Percentiles rank a stretch among this genome's conserved stretches.
Conservation (phyloP, 225 moss, liverwort and hornwort genomes). For the Asterella californica region DNA sequence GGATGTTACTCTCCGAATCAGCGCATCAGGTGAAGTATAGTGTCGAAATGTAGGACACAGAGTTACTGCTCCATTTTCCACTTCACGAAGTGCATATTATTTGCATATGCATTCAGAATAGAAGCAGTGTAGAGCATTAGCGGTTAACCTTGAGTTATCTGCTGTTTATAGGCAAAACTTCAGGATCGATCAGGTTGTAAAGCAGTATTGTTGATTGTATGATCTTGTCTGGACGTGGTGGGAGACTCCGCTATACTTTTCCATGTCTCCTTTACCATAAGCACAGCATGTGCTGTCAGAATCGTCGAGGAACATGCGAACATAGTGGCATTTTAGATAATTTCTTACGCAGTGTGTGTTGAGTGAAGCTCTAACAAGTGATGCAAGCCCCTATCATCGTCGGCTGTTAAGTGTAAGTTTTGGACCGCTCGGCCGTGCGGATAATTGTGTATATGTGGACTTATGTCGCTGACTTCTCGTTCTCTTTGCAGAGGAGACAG, state of each 20-base stretch:
- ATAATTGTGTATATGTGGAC: not conserved
- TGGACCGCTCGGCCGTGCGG: not conserved
- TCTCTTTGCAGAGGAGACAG: constrained; percentile 63
- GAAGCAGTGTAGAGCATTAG: not conserved
- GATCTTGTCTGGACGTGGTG: too few relatives aligned
- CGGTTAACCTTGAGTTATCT: too few relatives aligned
- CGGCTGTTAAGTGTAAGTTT: not conserved
- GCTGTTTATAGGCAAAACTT: too few relatives aligned
- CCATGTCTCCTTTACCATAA: too few relatives aligned
- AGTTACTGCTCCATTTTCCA: not conserved
- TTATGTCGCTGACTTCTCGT: constrained; percentile 11
- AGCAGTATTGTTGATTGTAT: too few relatives aligned
- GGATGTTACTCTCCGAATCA: constrained; percentile 77
- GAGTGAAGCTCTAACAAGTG: too few relatives aligned
- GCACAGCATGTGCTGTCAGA: too few relatives aligned
- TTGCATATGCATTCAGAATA: not conserved
- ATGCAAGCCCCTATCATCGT: not conserved
- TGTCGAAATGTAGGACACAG: not conserved
- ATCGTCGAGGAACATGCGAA: too few relatives aligned
- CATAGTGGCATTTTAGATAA: too few relatives aligned
- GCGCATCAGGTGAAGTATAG: constrained; percentile 51
- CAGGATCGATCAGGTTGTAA: too few relatives aligned
- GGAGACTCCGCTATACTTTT: too few relatives aligned
- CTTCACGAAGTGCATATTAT: not conserved
- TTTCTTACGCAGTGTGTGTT: too few relatives aligned